Evolutionary conservation across 192 early-diverging fungal species (phyloP), one percentile per base, ranked within the genome.

Genomic region (Coemansia sp.): DNA sequence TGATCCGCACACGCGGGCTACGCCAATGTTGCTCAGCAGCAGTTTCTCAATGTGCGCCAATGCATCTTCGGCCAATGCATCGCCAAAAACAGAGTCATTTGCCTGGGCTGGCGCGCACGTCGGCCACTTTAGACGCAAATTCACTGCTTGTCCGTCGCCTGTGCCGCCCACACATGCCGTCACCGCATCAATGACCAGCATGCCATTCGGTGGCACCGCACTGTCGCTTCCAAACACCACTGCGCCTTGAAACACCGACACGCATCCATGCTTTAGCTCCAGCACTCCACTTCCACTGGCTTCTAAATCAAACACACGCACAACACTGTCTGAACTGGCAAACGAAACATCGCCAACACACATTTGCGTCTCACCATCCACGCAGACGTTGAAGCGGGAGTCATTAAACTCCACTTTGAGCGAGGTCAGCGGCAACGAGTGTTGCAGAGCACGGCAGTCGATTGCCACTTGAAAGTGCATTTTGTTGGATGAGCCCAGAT

Each of bases 381-480:
- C 32, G 2, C n/a, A 22, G n/a, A 69, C 27, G 19, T 57, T 41
- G 58, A 58, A 66, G 17, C 48, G 45, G 5, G 61, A n/a, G 22
- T 55, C 64, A 39, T 67, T 58, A 29, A 80, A 65, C 57, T 66
- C 64, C 12, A 80, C 59, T 10, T 14, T 4, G 2, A 80, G 62
- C 23, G 65, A 67, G 22, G n/a, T 43, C 12, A 70, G 60, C 21
- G 2, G 52, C 23, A 74, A 47, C 49, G 58, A 10, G 39, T 21
- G 35, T 15, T 14, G 23, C 61, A 80, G 9, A 0, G 47, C 54
- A 0, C 56, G 38, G 59, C 72, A 67, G 23, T 80, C 72, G 15
- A 80, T 6, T 1, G 38, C 29, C 3, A 74, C 58, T 62, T 80
- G 77, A 48, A 66, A 80, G 29, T 51, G 48, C 72, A 80, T 70